Base-by-base conservation (phyloP, 2,329 filamentous ascomycete genomes). In the Rugonectria rugulosa region DNA sequence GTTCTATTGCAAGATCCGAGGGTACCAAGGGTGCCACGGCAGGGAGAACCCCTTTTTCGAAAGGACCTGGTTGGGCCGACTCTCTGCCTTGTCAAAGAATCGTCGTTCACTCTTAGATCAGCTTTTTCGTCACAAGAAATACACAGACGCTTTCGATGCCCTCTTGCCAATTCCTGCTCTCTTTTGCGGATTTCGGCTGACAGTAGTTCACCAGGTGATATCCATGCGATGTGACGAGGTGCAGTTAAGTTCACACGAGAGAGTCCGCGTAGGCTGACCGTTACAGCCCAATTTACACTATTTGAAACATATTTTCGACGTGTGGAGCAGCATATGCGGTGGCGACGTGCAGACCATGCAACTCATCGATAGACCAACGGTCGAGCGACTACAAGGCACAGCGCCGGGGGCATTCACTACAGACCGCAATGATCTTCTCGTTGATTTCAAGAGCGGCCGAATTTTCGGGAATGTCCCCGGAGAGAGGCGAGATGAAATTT, bases 391-490 rank as follows among this genome's bases (percentile, higher is more conserved):
- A 27, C 59, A 77, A 57, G 60, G 70, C 6, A 68, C 50, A 20
- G 69, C 70, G n/a, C 72, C 67, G 41, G 49, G 63, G 10, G 62
- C 58, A 12, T 73, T 57, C 26, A 60, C 24, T 56, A 53, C 26
- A 23, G 69, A 75, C 62, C 31, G 45, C 19, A 38, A 56, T 40
- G 56, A 37, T 27, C 60, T 74, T 46, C 62, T 70, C 47, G 56
- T 63, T 21, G 46, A 64, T 42, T 43, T 76, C 20, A 56, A 59
- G 23, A 68, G 62, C 40, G 68, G 70, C 24, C 42, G 70, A 49
- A 69, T 73, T 11, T 73, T 76, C 36, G 57, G 61, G 29, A 48
- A 63, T 36, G 75, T 76, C 49, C 68, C 38, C 48, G 24, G 59
- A 8, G 43, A 53, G 15, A 66, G 74, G 48, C 61, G 70, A 53